These are phyloP conservation scores for Parsonsia alboflavescens DNA, from an alignment of 257 asterid genomes.

Conservation along the genomic window DNA sequence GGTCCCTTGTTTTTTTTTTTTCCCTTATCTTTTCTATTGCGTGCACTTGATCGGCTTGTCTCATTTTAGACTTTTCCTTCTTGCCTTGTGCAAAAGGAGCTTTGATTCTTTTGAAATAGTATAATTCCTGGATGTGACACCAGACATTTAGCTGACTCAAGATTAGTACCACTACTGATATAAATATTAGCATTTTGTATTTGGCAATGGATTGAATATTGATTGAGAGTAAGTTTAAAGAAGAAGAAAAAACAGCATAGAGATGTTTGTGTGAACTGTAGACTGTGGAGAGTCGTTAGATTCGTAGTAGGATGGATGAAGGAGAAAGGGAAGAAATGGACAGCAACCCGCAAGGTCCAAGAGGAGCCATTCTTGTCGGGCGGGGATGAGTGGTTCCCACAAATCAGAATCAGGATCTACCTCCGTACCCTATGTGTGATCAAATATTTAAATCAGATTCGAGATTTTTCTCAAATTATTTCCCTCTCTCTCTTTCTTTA, in stretches of 20 bases:
- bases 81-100: slow-evolving; percentile 3
- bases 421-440: slow-evolving; percentile 20
- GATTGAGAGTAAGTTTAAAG: too few relatives aligned
- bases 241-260: too few relatives aligned
- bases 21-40: too few relatives aligned
- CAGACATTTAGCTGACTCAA: not conserved
- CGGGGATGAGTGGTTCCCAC: slow-evolving; percentile 48
- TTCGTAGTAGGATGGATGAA: not conserved
- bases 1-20: not conserved
- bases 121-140: slow-evolving; percentile 10
- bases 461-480: slow-evolving; percentile 10
- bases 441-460: slow-evolving; percentile 19
- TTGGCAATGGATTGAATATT: too few relatives aligned
- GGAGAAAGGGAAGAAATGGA: slow-evolving; percentile 14
- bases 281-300: slow-evolving; percentile 5
- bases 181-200: not conserved
- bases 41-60: slow-evolving; percentile 3
- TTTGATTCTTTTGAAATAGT: slow-evolving; percentile 9
- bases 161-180: not conserved
- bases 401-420: slow-evolving; percentile 48
- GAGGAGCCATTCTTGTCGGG: slow-evolving; percentile 37
- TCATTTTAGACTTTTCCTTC: not conserved
- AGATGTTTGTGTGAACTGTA: not conserved
- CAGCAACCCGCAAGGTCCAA: slow-evolving; percentile 29
- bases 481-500: not conserved